Evolutionary conservation across 2,329 filamentous ascomycete species (phyloP).

Genomic region (Thelonectria blattea): DNA sequence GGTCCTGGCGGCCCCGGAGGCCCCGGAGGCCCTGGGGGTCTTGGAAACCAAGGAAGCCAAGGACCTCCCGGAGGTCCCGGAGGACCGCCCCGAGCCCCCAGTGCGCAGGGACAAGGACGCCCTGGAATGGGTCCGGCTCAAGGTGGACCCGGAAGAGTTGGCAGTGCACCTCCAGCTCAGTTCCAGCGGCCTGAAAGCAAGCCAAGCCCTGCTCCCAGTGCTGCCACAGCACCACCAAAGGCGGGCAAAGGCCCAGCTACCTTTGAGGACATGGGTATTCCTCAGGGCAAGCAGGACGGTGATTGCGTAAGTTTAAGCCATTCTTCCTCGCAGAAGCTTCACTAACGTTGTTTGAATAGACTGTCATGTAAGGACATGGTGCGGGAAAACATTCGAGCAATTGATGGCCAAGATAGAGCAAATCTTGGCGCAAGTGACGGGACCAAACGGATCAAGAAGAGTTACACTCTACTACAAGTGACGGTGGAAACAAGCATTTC

Average conservation of each 20-base stretch:
- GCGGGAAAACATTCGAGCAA: background rate
- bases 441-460: constrained; percentile 1
- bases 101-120: constrained; percentile 30
- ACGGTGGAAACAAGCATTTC: constrained; percentile 10
- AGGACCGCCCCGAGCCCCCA: constrained; percentile 35
- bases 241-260: constrained; percentile 82
- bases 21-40: background rate
- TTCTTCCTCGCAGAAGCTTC: background rate
- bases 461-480: background rate
- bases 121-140: constrained; percentile 29
- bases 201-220: constrained; percentile 40
- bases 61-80: background rate
- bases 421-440: background rate
- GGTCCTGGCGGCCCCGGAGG: background rate
- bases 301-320: constrained; percentile 76
- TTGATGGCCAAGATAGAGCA: background rate
- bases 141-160: constrained; percentile 40
- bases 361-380: constrained; percentile 35
- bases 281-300: constrained; percentile 78
- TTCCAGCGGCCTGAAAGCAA: constrained; percentile 37
- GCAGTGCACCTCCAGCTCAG: constrained; percentile 47
- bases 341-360: constrained; percentile 25
- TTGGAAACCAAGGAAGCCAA: background rate
- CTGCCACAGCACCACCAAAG: constrained; percentile 48
- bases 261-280: constrained; percentile 98